Evolutionary conservation across 495 filamentous ascomycete genomes (phyloP), one percentile per base, ranked within the genome.

Genomic region (Hyaloscypha finlandica): DNA sequence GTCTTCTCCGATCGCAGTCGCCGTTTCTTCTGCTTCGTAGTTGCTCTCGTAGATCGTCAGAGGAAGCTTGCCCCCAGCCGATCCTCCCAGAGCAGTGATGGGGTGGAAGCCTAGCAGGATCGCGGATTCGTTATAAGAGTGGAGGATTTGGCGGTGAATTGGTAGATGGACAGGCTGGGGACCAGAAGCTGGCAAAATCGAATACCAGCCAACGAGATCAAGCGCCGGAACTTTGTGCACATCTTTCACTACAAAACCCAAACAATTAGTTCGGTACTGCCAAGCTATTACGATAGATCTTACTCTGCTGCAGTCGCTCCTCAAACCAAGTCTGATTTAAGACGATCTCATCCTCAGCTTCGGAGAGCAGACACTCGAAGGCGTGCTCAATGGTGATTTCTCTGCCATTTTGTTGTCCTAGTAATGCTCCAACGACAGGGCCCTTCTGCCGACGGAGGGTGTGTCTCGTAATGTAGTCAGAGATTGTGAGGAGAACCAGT

Each of bases 191-290:
- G 92, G 86, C 25, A 92, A 81, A 11, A 92, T 86, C n/a, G 92
- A 91, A 82, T 94, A 99, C 92, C 94, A 97, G 76, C 93, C 95
- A 42, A 97, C 92, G 25, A 98, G 83, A 70, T 98, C 95, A 45
- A 97, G 88, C 11, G 85, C 77, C 0, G 92, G 92, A 39, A 77
- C 81, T 76, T 92, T 93, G 81, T 98, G 92, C 6, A 98, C 95
- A 68, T 91, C 89, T 78, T 90, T 93, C 85, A 93, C 92, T 94
- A 42, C 48, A 56, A 32, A 55, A 20, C 1, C 6, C 30, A 37
- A 59, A 59, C 42, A 48, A 16, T 48, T 48, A 48, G 16, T 48
- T 14, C 16, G 14, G 35, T 11, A 16, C 42, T 48, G 4, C 3
- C 35, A 48, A 19, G 11, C 42, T 48, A 1, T 16, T 14, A 48